These are phyloP conservation scores for Aristolochia contorta DNA, from an alignment of 164 flowering plant genomes.

Conservation along the genomic window DNA sequence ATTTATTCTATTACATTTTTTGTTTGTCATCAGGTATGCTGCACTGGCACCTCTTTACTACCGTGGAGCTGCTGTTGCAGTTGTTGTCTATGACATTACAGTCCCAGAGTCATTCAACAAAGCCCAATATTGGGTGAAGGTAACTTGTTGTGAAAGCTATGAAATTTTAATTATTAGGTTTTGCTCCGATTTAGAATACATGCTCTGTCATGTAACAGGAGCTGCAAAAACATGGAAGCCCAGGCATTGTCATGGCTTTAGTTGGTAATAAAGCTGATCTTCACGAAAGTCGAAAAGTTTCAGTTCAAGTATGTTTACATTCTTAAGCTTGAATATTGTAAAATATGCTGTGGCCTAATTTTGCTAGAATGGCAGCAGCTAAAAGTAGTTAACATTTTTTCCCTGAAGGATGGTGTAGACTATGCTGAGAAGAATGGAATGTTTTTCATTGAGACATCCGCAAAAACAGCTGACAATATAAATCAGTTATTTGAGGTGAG, in stretches of 20 bases:
- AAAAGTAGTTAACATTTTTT: background rate
- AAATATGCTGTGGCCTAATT: too few relatives aligned
- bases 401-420: slow-evolving; percentile 68
- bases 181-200: background rate
- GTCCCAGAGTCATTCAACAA: slow-evolving; percentile 78
- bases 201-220: slow-evolving; percentile 36
- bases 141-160: slow-evolving; percentile 10
- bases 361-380: too few relatives aligned
- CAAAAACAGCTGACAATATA: slow-evolving; percentile 97
- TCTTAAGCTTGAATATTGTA: background rate
- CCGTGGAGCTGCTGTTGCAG: slow-evolving; percentile 96
- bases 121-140: slow-evolving; percentile 99
- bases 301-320: slow-evolving; percentile 47
- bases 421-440: slow-evolving; percentile 96
- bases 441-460: slow-evolving; percentile 99
- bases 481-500: slow-evolving; percentile 92
- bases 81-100: slow-evolving; percentile 91
- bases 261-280: slow-evolving; percentile 99
- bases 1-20: too few relatives aligned
- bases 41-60: slow-evolving; percentile 97
- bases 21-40: slow-evolving; percentile 59
- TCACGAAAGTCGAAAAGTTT: slow-evolving; percentile 72
- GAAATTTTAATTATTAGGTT: background rate
- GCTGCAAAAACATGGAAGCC: slow-evolving; percentile 92
- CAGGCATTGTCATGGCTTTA: slow-evolving; percentile 91